Evolutionary conservation across 805 yeast species (phyloP), one percentile per base, ranked within the genome.

Genomic region (Brettanomyces bruxellensis): DNA sequence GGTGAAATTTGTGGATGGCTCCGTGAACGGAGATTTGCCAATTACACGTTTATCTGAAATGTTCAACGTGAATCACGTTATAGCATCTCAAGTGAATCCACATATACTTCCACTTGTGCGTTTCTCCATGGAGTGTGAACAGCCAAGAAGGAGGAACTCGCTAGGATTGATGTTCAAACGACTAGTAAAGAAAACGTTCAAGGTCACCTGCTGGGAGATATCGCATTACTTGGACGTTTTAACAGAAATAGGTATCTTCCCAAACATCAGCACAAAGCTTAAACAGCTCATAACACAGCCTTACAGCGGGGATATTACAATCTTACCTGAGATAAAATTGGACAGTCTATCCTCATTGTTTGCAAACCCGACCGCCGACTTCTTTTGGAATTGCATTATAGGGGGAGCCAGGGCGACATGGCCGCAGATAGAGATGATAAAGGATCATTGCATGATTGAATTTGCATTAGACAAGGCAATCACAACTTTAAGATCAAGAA

Each of bases 31-130:
- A 51, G 99, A 93, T 62, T 67, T 93, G 45, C 99, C 99, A 3
- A 83, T 89, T 25, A 75, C 95, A 2, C 75, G 97, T 54, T 70
- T 93, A 23, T 83, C 95, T 22, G 99, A 93, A 60, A 89, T 93
- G 96, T 93, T 93, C 63, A 91, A 93, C 58, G 96, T 93, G 30
- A 95, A 93, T 61, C 96, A 93, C 62, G 90, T 93, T 51, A 89
- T 93, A 55, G 99, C 97, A 0, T 91, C 95, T 41, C 99, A 93
- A 62, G 99, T 93, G 1, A 93, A 93, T 59, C 95, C 97, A 0
- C 99, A 93, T 61, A 95, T 93, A 13, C 86, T 86, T 3, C 99
- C 99, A 0, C 75, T 91, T 44, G 70, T 93, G 55, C 81, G 80
- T 53, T 67, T 81, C 45, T 79, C 89, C 0, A 72, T 81, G 4